Conservation (phyloP, 2,329 filamentous ascomycete species). For the Neopestalotiopsis sp. region DNA sequence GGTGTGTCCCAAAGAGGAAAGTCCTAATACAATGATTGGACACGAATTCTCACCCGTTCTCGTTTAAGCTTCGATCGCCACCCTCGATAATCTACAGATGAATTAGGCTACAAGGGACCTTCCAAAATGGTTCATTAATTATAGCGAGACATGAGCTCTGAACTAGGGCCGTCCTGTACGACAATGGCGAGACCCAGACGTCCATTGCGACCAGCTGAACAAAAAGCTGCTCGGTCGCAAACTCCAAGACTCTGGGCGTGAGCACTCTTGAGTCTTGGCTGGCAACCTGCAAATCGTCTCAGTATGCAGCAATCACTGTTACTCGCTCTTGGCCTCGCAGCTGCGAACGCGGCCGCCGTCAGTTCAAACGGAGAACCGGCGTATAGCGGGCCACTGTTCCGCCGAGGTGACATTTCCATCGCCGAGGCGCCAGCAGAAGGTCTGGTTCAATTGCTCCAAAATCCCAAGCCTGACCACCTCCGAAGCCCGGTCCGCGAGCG, state of each 20-base stretch:
- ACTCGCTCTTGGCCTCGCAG: conserved; percentile 5
- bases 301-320: conserved; percentile 4
- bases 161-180: background rate
- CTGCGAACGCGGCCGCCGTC: conserved; percentile 6
- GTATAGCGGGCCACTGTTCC: conserved; percentile 7
- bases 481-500: conserved; percentile 9
- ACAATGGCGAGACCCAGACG: background rate
- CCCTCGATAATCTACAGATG: conserved; percentile 6
- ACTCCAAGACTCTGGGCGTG: background rate
- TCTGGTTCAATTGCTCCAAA: background rate
- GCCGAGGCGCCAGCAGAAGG: conserved; percentile 7
- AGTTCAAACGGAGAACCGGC: background rate
- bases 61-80: conserved; percentile 1
- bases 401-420: conserved; percentile 13
- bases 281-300: background rate
- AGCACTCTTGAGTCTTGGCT: conserved; percentile 7
- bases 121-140: background rate
- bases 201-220: background rate
- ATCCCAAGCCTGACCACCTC: conserved; percentile 10
- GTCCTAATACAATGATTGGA: conserved; percentile 2
- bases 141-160: background rate
- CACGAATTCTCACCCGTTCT: background rate
- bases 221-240: conserved; percentile 4
- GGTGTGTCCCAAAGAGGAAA: background rate
- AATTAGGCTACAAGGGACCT: background rate